These are phyloP conservation scores for Ricinus communis DNA, from an alignment of 345 rosid species.

Conservation along the genomic window DNA sequence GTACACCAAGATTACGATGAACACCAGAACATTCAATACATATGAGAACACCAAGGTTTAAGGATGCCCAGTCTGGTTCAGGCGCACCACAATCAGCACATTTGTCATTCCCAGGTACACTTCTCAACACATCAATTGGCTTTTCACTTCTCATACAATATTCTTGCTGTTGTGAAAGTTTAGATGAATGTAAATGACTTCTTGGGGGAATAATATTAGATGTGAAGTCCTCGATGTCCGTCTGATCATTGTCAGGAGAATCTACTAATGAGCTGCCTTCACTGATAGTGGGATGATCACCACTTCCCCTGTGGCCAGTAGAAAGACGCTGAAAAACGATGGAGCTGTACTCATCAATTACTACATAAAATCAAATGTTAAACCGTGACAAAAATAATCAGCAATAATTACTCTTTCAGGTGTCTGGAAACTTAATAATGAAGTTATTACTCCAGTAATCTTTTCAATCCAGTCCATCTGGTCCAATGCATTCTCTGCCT, in stretches of 20 bases:
- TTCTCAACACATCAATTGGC: slow-evolving; percentile 61
- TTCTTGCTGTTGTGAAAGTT: slow-evolving; percentile 47
- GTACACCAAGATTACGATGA: slow-evolving; percentile 86
- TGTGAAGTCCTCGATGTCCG: slow-evolving; percentile 37
- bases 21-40: slow-evolving; percentile 81
- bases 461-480: slow-evolving; percentile 89
- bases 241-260: slow-evolving; percentile 44
- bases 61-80: slow-evolving; percentile 87
- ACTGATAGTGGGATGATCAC: slow-evolving; percentile 45
- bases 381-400: neutral
- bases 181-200: slow-evolving; percentile 40
- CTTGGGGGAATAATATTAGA: slow-evolving; percentile 36
- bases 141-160: slow-evolving; percentile 41
- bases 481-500: slow-evolving; percentile 82
- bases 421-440: slow-evolving; percentile 59
- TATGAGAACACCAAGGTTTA: slow-evolving; percentile 71
- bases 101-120: slow-evolving; percentile 61
- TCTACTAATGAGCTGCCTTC: slow-evolving; percentile 47
- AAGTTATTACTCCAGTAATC: slow-evolving; percentile 74
- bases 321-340: slow-evolving; percentile 48
- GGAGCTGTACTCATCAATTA: slow-evolving; percentile 16
- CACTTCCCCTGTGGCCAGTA: slow-evolving; percentile 33
- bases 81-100: slow-evolving; percentile 82
- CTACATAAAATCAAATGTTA: neutral
- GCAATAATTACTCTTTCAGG: slow-evolving; percentile 50